Evolutionary conservation across 2,329 filamentous ascomycete species (phyloP), one percentile per base, ranked within the genome.

Genomic region (Colletotrichum sp.): DNA sequence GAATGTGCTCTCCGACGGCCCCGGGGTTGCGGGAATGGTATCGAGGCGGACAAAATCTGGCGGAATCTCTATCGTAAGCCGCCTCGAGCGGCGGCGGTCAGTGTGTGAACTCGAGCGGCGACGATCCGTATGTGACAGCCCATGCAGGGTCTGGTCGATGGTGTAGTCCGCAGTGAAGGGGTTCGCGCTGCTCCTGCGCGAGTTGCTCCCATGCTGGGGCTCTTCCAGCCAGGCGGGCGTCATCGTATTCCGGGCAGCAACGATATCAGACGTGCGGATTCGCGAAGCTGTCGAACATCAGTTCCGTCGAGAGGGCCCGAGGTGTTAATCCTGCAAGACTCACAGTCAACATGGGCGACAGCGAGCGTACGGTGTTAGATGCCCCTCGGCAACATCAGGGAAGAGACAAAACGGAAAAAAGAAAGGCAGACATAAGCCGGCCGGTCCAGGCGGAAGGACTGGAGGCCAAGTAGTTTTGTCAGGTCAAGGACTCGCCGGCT

Each of bases 161-260:
- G 74, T 76, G 65, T 76, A 76, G 64, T 69, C 70, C 8, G 74
- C 74, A 8, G 74, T 74, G 49, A 76, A 76, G 59, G 70, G 70
- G 44, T 27, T 74, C 29, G 70, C 65, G 49, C 64, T 74, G 74
- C 62, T 62, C 34, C 59, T 57, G 64, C 70, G 74, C 15, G 39
- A 55, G 15, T 36, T n/a, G 27, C 36, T 65, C 59, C 74, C 74
- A 36, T 49, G 29, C 65, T 76, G 59, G 34, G 74, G 64, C 57
- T 73, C 71, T 12, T 39, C 59, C 19, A 76, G 44, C 74, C 74
- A 76, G 22, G 70, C 69, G 19, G 70, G 74, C 59, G 73, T 76
- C 74, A 76, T 76, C 5, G 59, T 74, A 36, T 61, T 29, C 64
- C 49, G n/a, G 34, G 34, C 30, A 55, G 13, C 34, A 39, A 59